A percentile compares a stretch with the other conserved stretches of the same genome.
Evolutionary conservation across 2,329 filamentous ascomycete species (phyloP).

Genomic region (Chaetomiaceae sp.): DNA sequence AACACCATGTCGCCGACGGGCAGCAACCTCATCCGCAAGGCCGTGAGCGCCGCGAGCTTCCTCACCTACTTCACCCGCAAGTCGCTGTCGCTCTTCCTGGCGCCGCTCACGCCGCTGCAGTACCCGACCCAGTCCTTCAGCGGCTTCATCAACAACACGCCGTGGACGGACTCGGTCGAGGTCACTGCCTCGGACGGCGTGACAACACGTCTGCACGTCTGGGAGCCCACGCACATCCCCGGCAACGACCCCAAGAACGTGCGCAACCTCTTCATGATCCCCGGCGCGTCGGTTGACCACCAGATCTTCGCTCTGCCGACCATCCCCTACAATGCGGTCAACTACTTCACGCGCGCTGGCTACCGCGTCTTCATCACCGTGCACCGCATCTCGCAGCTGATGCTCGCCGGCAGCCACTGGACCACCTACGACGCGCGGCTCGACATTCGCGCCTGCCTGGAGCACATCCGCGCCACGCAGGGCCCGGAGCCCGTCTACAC

Average conservation of each 20-base stretch:
- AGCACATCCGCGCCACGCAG: conserved; percentile 42
- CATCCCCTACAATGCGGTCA: conserved; percentile 56
- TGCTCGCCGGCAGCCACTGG: conserved; percentile 44
- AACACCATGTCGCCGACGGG: conserved; percentile 48
- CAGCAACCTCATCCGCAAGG: conserved; percentile 38
- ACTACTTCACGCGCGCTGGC: conserved; percentile 55
- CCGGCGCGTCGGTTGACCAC: conserved; percentile 57
- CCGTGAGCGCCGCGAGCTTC: conserved; percentile 43
- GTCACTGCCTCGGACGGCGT: conserved; percentile 49
- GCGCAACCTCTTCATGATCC: conserved; percentile 54
- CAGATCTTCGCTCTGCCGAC: conserved; percentile 58
- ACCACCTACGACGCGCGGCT: conserved; percentile 56
- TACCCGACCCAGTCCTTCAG: conserved; percentile 44
- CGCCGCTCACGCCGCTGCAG: conserved; percentile 50
- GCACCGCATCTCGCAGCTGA: conserved; percentile 50
- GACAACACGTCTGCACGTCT: conserved; percentile 48
- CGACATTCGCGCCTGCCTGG: conserved; percentile 51
- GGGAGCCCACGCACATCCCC: conserved; percentile 42
- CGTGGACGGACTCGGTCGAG: conserved; percentile 35
- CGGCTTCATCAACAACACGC: conserved; percentile 49
- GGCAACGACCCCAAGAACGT: conserved; percentile 28
- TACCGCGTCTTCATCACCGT: conserved; percentile 55
- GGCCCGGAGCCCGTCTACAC: conserved; percentile 43
- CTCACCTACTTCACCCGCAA: conserved; percentile 50
- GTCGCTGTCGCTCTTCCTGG: conserved; percentile 47